Conservation (phyloP, 306 rosid species). For the Boehmeria nivea region DNA sequence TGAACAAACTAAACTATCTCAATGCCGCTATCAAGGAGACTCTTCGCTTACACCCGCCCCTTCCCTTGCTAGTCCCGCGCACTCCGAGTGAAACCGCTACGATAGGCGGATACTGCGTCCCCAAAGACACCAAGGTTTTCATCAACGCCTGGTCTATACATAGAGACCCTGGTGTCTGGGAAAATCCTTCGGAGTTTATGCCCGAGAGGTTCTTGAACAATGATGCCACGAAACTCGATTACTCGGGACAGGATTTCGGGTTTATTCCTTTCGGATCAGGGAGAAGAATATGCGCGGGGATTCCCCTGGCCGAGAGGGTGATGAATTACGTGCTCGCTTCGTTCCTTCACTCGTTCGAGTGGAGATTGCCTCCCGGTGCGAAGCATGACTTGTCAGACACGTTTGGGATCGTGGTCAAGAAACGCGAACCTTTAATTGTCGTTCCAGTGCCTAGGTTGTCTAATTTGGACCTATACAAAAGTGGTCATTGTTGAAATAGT, state of each 20-base stretch:
- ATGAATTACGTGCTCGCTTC: slow-evolving; percentile 7
- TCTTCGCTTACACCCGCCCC: slow-evolving; percentile 20
- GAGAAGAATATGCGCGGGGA: slow-evolving; percentile 27
- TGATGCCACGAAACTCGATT: neutral
- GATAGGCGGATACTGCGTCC: slow-evolving; percentile 22
- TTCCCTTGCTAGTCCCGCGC: slow-evolving; percentile 14
- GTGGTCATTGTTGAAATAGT: too few species aligned
- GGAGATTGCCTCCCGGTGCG: neutral
- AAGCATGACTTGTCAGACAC: slow-evolving; percentile 2
- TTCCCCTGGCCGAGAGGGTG: slow-evolving; percentile 24
- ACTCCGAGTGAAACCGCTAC: slow-evolving; percentile 9
- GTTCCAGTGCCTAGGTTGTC: neutral
- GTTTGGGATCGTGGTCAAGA: neutral
- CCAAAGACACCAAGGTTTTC: slow-evolving; percentile 12
- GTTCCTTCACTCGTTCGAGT: slow-evolving; percentile 19
- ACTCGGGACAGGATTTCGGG: slow-evolving; percentile 4
- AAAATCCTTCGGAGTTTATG: neutral
- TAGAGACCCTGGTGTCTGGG: neutral
- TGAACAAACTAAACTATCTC: slow-evolving; percentile 18
- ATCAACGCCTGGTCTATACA: neutral
- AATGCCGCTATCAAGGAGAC: slow-evolving; percentile 29
- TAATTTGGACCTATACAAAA: neutral
- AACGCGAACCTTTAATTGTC: neutral
- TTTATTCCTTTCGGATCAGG: slow-evolving; percentile 37
- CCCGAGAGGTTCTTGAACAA: slow-evolving; percentile 1